Evolutionary conservation across 306 rosid genomes (phyloP), one percentile per base, ranked within the genome.

Genomic region (Rosa lucieae): DNA sequence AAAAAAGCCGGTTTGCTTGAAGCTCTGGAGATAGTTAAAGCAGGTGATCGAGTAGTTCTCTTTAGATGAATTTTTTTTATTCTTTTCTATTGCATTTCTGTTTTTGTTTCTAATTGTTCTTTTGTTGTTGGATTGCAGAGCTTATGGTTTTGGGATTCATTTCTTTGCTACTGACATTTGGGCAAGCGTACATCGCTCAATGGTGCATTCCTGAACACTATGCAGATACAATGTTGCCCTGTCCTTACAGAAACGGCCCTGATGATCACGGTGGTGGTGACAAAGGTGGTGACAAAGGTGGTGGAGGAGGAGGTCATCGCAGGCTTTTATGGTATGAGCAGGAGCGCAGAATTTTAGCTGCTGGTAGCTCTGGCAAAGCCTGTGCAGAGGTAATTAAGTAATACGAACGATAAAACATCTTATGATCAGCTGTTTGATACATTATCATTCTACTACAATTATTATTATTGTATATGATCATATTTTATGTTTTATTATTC

Each of bases 121-220:
- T 70, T 62, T 14, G 35, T 8, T 53, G 43, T 15, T 15, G 21
- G 5, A 71, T 71, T 79, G 91, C 98, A 95, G 99, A 95, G 88
- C 93, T 95, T 67, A 95, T 95, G 99, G 88, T 95, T 84, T 85
- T 95, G 77, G 99, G 99, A 70, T 95, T 95, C 82, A 95, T 95
- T 68, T 95, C 99, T 21, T 85, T 95, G 72, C 74, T 95, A 9
- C 86, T 95, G 72, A 95, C 99, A 74, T 95, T 95, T 71, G 93
- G 94, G 17, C 99, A 93, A 11, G 79, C 90, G 80, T 29, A 29
- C 89, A 91, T 95, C 35, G 75, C 95, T 62, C 35, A 61, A 48
- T 14, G 86, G 3, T 95, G 99, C 59, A 86, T 95, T 67, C 91
- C 96, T 40, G 0, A 0, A 5, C 74, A 23, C 75, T 83, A 61